Evolutionary conservation across 805 yeast species (phyloP).

Genomic region (Spathaspora gorwiae): DNA sequence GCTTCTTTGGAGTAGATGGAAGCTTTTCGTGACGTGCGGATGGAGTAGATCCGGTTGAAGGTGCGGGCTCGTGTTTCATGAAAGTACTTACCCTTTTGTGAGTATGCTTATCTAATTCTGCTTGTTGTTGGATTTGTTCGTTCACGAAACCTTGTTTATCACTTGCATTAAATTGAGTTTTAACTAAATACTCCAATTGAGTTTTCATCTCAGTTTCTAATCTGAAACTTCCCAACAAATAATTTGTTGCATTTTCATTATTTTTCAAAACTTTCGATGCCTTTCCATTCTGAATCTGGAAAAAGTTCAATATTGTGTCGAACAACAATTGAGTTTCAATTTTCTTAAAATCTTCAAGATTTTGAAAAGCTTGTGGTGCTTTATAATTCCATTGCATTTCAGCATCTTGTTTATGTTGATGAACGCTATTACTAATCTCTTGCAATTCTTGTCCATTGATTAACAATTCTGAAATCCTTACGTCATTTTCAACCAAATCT

Average conservation of each 20-base stretch:
- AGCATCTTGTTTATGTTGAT: conserved; percentile 21
- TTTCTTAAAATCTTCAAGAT: conserved; percentile 68
- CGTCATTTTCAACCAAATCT: conserved; percentile 49
- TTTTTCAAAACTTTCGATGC: conserved; percentile 20
- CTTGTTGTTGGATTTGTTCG: conserved; percentile 7
- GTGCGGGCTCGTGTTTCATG: neutral
- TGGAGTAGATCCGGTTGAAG: neutral
- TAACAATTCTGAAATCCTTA: conserved; percentile 52
- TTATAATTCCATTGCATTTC: conserved; percentile 68
- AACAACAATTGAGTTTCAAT: conserved; percentile 52
- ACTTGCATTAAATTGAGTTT: conserved; percentile 16
- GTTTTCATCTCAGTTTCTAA: conserved; percentile 33
- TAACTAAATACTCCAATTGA: conserved; percentile 31
- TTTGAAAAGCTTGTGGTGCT: conserved; percentile 73
- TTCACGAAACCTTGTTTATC: conserved; percentile 1
- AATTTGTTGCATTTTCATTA: conserved; percentile 64
- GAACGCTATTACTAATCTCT: conserved; percentile 29
- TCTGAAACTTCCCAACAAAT: conserved; percentile 47
- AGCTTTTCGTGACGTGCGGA: neutral
- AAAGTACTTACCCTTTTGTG: conserved; percentile 1
- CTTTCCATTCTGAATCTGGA: conserved; percentile 30
- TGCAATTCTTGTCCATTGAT: conserved; percentile 41
- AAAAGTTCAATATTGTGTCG: conserved; percentile 62
- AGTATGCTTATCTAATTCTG: neutral
- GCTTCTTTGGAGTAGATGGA: conserved; percentile 15